Evolutionary conservation across 192 early-diverging fungal species (phyloP).

Genomic region (Mortierella claussenii): DNA sequence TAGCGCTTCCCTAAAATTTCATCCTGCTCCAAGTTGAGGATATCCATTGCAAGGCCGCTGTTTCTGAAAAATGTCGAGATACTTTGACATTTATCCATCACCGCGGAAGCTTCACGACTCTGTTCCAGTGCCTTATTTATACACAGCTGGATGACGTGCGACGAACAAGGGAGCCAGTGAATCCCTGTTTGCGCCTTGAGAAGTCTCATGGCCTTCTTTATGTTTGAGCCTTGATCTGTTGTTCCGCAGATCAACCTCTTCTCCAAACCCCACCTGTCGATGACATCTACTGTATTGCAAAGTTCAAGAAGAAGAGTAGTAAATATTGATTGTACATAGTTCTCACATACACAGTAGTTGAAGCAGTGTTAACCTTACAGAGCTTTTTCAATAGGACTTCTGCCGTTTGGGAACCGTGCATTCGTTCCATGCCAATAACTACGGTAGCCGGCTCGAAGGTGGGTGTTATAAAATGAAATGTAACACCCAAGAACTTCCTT

Average conservation of each 20-base stretch:
- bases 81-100: slow-evolving; percentile 12
- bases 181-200: neutral
- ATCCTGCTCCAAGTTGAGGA: slow-evolving; percentile 2
- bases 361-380: neutral
- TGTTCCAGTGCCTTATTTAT: slow-evolving; percentile 17
- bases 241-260: slow-evolving; percentile 21
- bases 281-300: neutral
- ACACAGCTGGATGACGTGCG: slow-evolving; percentile 21
- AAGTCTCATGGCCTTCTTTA: neutral
- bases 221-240: slow-evolving; percentile 32
- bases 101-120: neutral
- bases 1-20: neutral
- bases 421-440: slow-evolving; percentile 9
- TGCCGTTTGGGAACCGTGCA: neutral
- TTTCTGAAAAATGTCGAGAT: slow-evolving; percentile 28
- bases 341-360: neutral
- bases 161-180: slow-evolving; percentile 8
- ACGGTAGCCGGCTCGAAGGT: neutral
- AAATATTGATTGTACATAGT: neutral
- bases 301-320: neutral
- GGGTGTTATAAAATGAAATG: slow-evolving; percentile 5
- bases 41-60: slow-evolving; percentile 2
- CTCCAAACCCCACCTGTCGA: slow-evolving; percentile 1
- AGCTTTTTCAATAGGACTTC: neutral
- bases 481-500: slow-evolving; percentile 16